Base-by-base conservation (phyloP, 2,329 filamentous ascomycete genomes). In the Calonectria crousiana region DNA sequence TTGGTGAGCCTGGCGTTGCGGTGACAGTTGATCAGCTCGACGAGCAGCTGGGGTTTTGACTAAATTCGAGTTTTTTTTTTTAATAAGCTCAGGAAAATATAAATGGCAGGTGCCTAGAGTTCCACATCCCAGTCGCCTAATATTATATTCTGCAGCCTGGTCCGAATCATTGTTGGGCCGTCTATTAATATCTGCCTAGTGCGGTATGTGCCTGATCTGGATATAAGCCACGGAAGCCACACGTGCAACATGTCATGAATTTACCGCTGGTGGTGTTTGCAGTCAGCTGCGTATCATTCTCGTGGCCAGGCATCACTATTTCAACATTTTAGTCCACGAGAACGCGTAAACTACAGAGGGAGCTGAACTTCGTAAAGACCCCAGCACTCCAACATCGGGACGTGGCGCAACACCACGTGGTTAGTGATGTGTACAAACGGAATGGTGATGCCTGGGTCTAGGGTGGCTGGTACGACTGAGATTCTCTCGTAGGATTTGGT, bases 231-330 rank as follows among this genome's bases (percentile, higher is more conserved):
- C 70, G 58, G 14, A 26, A 73, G 51, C 47, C 67, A 73, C 66
- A 62, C 53, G 58, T 71, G 67, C 30, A 16, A 26, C 16, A 11
- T 69, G 52, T 60, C 70, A 34, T 68, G n/a, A 28, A 23, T 62
- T 62, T 47, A 47, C 53, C 34, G 47, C 49, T 62, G 47, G 13
- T 58, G 14, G 23, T 51, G 30, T 32, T 34, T 6, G 32, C 14
- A 23, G 64, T 76, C 77, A 78, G 76, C 72, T 72, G 76, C 38
- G 38, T 36, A 16, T 34, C 67, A 41, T 71, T 71, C 52, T 67
- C 70, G 73, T 77, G 75, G 66, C 52, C 72, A 62, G 34, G 38
- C 30, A 64, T 41, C 49, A 62, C 18, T 16, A 51, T 41, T 44
- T n/a, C 11, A 32, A 69, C 41, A 41, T 62, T 30, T 62, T 53